Evolutionary conservation across 306 rosid species (phyloP).

Genomic region (Albizia julibrissin): DNA sequence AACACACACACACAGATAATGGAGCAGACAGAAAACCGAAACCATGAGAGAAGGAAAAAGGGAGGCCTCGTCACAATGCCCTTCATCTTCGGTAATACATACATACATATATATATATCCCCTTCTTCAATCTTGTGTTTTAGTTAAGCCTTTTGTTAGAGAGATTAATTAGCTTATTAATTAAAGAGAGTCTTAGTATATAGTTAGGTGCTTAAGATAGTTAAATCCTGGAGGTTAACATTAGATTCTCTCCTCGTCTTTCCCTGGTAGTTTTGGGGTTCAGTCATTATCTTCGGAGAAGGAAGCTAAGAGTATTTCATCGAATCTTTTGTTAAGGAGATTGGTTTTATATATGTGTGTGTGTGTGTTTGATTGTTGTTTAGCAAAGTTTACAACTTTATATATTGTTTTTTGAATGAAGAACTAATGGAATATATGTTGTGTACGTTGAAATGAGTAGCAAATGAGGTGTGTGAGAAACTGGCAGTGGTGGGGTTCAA

Average conservation of each 20-base stretch:
- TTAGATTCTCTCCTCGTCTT: too few species aligned
- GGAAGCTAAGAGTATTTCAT: too few species aligned
- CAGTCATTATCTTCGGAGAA: too few species aligned
- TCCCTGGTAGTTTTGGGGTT: too few species aligned
- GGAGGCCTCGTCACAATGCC: conserved; percentile 96
- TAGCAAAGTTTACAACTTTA: too few species aligned
- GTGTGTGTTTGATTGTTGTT: too few species aligned
- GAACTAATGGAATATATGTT: not conserved
- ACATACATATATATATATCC: not conserved
- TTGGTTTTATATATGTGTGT: too few species aligned
- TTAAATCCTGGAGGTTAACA: too few species aligned
- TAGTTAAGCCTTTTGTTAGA: too few species aligned
- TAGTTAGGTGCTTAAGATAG: too few species aligned
- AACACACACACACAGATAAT: not conserved
- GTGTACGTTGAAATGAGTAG: not conserved
- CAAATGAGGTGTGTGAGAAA: conserved; percentile 82
- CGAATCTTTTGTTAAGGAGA: not conserved
- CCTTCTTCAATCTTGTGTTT: not conserved
- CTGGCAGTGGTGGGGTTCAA: conserved; percentile 90
- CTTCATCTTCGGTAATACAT: conserved; percentile 78
- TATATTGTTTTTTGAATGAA: not conserved
- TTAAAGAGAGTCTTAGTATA: not conserved
- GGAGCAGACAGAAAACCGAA: conserved; percentile 45
- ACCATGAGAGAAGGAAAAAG: conserved; percentile 45
- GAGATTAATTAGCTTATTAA: too few species aligned